Evolutionary conservation across 2,329 filamentous ascomycete species (phyloP).

Genomic region (Alternaria brassicicola): DNA sequence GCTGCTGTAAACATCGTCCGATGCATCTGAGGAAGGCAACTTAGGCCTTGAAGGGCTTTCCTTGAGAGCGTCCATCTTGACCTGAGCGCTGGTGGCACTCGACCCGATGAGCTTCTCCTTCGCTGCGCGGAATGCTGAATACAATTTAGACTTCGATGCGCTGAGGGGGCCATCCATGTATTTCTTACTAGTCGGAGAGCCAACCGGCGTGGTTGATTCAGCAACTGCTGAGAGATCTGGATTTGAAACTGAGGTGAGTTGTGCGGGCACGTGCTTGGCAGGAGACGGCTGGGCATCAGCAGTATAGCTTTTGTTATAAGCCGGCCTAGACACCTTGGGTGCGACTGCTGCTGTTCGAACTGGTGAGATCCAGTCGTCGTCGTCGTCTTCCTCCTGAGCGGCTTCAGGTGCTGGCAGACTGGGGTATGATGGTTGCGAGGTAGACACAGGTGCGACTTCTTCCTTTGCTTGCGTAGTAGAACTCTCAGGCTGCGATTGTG

Average conservation of each 20-base stretch:
- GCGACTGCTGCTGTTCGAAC: conserved; percentile 48
- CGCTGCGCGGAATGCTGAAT: conserved; percentile 86
- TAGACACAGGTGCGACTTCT: conserved; percentile 28
- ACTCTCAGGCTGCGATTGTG: conserved; percentile 31
- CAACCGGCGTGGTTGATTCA: conserved; percentile 62
- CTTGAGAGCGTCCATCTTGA: conserved; percentile 61
- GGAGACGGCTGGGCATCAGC: conserved; percentile 53
- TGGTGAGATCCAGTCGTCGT: conserved; percentile 65
- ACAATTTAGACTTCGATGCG: conserved; percentile 90
- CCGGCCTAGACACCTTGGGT: conserved; percentile 51
- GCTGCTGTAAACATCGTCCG: conserved; percentile 44
- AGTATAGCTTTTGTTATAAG: conserved; percentile 65
- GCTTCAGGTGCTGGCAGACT: conserved; percentile 40
- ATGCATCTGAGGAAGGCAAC: conserved; percentile 32
- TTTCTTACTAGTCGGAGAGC: conserved; percentile 59
- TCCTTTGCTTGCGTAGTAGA: conserved; percentile 50
- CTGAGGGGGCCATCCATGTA: conserved; percentile 80
- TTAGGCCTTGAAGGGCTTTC: conserved; percentile 38
- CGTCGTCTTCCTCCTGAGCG: conserved; percentile 38
- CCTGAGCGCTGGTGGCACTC: conserved; percentile 63
- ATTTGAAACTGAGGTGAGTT: conserved; percentile 53
- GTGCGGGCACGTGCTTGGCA: conserved; percentile 54
- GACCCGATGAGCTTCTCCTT: conserved; percentile 84
- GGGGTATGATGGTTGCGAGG: conserved; percentile 50
- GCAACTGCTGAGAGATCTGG: conserved; percentile 48